Evolutionary conservation across 495 filamentous ascomycete genomes (phyloP).

Genomic region (Aspergillus saccharolyticus): DNA sequence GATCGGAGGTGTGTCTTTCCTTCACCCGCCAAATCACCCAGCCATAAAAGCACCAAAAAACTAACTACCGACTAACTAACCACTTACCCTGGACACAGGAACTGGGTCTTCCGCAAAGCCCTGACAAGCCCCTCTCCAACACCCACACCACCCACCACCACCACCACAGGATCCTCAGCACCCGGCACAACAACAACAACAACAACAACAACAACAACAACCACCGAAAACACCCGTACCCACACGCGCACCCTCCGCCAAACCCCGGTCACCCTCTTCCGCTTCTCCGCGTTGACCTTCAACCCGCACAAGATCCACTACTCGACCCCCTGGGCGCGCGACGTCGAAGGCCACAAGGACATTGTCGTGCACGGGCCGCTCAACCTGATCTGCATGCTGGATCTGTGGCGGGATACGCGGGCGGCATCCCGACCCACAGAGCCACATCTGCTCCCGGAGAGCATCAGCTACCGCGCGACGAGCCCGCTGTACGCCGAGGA

Average conservation of each 20-base stretch:
- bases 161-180: constrained; percentile 14
- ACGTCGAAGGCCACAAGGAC: constrained; percentile 55
- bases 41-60: not conserved
- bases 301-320: constrained; percentile 73
- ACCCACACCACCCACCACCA: not conserved
- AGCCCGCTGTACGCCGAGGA: constrained; percentile 58
- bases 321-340: constrained; percentile 51
- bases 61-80: not conserved
- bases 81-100: constrained; percentile 28
- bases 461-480: constrained; percentile 55
- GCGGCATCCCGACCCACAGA: no score
- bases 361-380: constrained; percentile 61
- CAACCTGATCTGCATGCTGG: constrained; percentile 58
- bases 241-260: constrained; percentile 45
- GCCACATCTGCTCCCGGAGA: constrained; percentile 38
- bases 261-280: constrained; percentile 57
- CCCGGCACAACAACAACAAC: constrained; percentile 23
- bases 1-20: constrained; percentile 44
- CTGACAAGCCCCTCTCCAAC: constrained; percentile 24
- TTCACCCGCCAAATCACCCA: not conserved
- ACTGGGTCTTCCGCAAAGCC: constrained; percentile 56
- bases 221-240: no score
- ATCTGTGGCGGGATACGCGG: constrained; percentile 55
- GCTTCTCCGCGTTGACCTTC: constrained; percentile 69
- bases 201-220: constrained; percentile 18